Percentiles rank a stretch among this genome's conserved stretches.
These are phyloP conservation scores for Cymbidium sinense DNA, from an alignment of 106 monocot genomes.

Conservation along the genomic window DNA sequence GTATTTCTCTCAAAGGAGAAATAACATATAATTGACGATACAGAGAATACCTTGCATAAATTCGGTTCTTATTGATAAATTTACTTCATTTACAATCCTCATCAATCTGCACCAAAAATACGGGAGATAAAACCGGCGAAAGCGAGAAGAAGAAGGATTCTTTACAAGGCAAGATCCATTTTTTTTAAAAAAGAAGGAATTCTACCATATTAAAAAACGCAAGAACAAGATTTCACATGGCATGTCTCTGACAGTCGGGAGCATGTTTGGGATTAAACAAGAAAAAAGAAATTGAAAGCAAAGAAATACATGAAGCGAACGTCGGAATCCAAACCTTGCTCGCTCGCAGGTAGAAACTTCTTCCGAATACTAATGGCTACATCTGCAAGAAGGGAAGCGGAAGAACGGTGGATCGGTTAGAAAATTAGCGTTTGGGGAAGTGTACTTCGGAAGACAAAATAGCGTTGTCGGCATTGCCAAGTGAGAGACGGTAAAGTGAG, in stretches of 20 bases:
- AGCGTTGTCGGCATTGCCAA: not conserved
- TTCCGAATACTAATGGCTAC: not conserved
- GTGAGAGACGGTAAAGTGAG: too few species aligned
- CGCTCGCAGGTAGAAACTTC: not conserved
- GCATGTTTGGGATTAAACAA: not conserved
- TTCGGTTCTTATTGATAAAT: not conserved
- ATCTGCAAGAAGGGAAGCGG: not conserved
- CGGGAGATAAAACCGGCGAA: not conserved
- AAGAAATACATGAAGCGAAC: not conserved
- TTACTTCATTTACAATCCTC: not conserved
- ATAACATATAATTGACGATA: not conserved
- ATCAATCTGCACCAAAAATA: not conserved
- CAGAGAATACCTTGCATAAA: not conserved
- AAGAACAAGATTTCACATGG: not conserved
- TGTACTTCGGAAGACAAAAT: not conserved
- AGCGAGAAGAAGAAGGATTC: not conserved
- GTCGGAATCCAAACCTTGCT: not conserved
- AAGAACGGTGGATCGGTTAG: not conserved
- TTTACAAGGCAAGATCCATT: not conserved
- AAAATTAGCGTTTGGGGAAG: not conserved
- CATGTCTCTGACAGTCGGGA: not conserved
- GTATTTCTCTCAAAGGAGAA: not conserved
- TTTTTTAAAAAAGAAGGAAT: not conserved
- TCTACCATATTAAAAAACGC: not conserved
- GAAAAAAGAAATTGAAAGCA: not conserved